Base-by-base conservation (phyloP, 495 filamentous ascomycete species). In the Hypoxylon perforatum region DNA sequence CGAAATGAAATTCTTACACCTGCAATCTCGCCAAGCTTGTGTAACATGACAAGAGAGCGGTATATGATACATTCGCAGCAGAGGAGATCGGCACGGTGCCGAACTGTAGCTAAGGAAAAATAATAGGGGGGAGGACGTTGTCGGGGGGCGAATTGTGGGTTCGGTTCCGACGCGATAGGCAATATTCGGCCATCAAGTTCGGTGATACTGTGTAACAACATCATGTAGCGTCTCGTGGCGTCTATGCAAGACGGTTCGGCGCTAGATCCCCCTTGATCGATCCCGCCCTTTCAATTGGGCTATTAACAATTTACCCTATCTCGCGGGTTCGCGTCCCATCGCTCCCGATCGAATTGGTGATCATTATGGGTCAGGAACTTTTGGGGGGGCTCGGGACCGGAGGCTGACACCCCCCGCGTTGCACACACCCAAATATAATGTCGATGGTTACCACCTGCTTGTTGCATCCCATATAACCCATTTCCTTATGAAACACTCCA, bases 301-400 rank as follows among this genome's bases (percentile, higher is more conserved):
- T 28, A 47, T 50, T 23, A 44, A 63, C 17, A 18, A 10, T 2
- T 15, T 9, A 15, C n/a, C n/a, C 15, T 4, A 33, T 4, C 49
- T 63, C 59, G 55, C 55, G 54, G 36, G 50, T 19, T 69, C 65
- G 55, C 53, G 54, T 48, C 36, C 30, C 2, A 63, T 35, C 19
- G 49, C 49, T 51, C 36, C 63, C 57, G 51, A 51, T 35, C 18
- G 30, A 10, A 33, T 33, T 33, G 30, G 30, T 33, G 30, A 33
- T 33, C 17, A 17, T 0, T 30, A 21, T 28, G 21, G 8, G 6
- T 25, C 23, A 39, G 38, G 36, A 39, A 12, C 44, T 42, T 51
- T 61, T 22, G 61, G 11, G 23, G 11, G 17, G 3, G 17, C 30
- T 67, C 65, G 65, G 65, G 53, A 62, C 65, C 65, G 65, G 57